These are phyloP conservation scores for Phoenix dactylifera DNA, from an alignment of 176 grass and related monocot genomes.

Conservation along the genomic window DNA sequence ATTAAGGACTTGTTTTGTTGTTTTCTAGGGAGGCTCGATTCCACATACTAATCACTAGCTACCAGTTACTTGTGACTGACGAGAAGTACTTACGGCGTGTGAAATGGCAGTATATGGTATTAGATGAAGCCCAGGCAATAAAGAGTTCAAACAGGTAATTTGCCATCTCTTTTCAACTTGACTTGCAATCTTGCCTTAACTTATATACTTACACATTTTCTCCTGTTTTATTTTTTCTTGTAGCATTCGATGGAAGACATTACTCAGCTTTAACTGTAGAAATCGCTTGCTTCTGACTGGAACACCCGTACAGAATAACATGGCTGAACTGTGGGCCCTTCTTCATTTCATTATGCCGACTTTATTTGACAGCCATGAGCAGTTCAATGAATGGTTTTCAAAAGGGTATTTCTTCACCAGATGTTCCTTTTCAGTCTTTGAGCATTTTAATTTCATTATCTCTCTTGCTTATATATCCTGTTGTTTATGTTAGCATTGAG, in stretches of 20 bases:
- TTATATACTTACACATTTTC: not conserved
- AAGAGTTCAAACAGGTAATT: slow-evolving; percentile 95
- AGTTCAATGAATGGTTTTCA: slow-evolving; percentile 99
- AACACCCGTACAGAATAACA: slow-evolving; percentile 98
- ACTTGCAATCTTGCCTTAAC: too few species aligned
- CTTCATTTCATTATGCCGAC: slow-evolving; percentile 99
- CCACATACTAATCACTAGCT: slow-evolving; percentile 98
- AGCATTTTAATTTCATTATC: slow-evolving; percentile 7
- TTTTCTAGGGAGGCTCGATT: slow-evolving; percentile 71
- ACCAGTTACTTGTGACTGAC: slow-evolving; percentile 94
- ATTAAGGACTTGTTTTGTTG: slow-evolving; percentile 16
- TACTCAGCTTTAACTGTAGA: slow-evolving; percentile 97
- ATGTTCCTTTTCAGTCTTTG: slow-evolving; percentile 18
- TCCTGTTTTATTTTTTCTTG: slow-evolving; percentile 16
- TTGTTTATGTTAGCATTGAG: slow-evolving; percentile 56
- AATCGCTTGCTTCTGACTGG: slow-evolving; percentile 98
- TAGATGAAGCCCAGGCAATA: slow-evolving; percentile 98
- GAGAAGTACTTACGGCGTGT: slow-evolving; percentile 92
- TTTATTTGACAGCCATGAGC: slow-evolving; percentile 98
- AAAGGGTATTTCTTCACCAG: slow-evolving; percentile 64
- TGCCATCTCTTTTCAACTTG: slow-evolving; percentile 1
- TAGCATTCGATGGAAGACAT: slow-evolving; percentile 96
- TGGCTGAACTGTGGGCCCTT: slow-evolving; percentile 98
- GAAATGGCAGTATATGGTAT: slow-evolving; percentile 99
- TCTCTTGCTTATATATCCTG: slow-evolving; percentile 25